These are phyloP conservation scores for Pelargonium myrrhifolium DNA, from an alignment of 441 rosid genomes.

Conservation along the genomic window DNA sequence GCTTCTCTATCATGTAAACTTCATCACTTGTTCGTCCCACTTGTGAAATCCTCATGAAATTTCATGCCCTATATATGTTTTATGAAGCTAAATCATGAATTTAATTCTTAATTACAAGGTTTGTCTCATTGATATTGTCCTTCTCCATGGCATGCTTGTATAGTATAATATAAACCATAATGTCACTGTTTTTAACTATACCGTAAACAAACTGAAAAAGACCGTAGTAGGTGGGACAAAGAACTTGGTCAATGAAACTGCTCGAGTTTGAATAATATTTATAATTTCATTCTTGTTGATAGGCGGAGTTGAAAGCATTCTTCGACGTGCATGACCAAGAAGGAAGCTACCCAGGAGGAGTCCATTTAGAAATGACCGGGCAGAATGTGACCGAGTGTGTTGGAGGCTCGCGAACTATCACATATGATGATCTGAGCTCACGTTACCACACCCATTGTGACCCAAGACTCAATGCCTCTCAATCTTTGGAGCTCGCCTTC, in stretches of 20 bases:
- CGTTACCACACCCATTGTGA: slow-evolving; percentile 41
- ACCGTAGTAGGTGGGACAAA: too few relatives aligned
- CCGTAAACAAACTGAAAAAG: too few relatives aligned
- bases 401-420: slow-evolving; percentile 35
- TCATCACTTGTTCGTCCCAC: not conserved
- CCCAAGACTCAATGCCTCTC: slow-evolving; percentile 39
- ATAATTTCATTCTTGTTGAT: not conserved
- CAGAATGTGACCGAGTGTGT: slow-evolving; percentile 36
- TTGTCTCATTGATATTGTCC: too few relatives aligned
- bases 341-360: slow-evolving; percentile 35
- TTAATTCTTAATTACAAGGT: too few relatives aligned
- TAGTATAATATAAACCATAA: too few relatives aligned
- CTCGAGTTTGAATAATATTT: too few relatives aligned
- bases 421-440: slow-evolving; percentile 31
- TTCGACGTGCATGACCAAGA: slow-evolving; percentile 40
- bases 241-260: too few relatives aligned
- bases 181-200: too few relatives aligned
- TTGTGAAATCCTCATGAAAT: not conserved
- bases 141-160: too few relatives aligned
- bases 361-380: slow-evolving; percentile 40
- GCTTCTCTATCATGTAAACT: not conserved
- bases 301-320: slow-evolving; percentile 38
- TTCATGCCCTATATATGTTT: too few relatives aligned
- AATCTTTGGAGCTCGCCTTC: slow-evolving; percentile 36
- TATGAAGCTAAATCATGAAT: too few relatives aligned